Conservation (phyloP, 768 basidiomycete species). For the Tremella yokohamensis region DNA sequence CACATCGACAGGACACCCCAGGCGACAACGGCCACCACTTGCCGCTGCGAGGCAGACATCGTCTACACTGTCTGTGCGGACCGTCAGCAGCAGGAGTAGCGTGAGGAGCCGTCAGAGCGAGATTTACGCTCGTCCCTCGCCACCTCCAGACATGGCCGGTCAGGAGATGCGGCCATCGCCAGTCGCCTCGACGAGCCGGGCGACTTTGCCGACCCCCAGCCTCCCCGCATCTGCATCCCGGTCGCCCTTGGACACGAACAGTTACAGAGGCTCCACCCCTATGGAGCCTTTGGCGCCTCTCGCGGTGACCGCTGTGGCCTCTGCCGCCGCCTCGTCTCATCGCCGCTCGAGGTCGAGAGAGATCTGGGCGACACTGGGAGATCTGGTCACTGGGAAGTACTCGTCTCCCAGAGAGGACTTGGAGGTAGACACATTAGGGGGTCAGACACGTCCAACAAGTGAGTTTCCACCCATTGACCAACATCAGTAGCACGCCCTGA, state of each 20-base stretch:
- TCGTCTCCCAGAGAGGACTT: conserved; percentile 14
- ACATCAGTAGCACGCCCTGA: conserved; percentile 3
- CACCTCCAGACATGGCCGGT: too few species aligned
- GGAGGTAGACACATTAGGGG: conserved; percentile 19
- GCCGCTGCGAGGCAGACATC: too few species aligned
- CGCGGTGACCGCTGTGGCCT: background rate
- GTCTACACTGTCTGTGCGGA: too few species aligned
- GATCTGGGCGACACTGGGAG: conserved; percentile 16
- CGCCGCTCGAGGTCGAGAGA: conserved; percentile 24
- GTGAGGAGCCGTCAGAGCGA: too few species aligned
- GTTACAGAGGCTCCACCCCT: background rate
- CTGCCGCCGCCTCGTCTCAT: background rate
- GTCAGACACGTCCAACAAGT: conserved; percentile 10
- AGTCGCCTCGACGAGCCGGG: too few species aligned
- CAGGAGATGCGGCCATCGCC: too few species aligned
- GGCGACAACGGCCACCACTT: too few species aligned
- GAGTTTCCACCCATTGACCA: background rate
- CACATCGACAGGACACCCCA: too few species aligned
- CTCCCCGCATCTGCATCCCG: background rate
- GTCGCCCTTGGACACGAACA: too few species aligned
- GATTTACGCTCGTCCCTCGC: too few species aligned
- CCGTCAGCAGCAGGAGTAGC: too few species aligned
- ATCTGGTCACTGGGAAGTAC: conserved; percentile 6
- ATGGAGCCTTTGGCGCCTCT: too few species aligned
- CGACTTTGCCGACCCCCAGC: background rate